These are phyloP conservation scores for Leccinum longicurvipes DNA, from an alignment of 768 basidiomycete genomes.

Conservation along the genomic window DNA sequence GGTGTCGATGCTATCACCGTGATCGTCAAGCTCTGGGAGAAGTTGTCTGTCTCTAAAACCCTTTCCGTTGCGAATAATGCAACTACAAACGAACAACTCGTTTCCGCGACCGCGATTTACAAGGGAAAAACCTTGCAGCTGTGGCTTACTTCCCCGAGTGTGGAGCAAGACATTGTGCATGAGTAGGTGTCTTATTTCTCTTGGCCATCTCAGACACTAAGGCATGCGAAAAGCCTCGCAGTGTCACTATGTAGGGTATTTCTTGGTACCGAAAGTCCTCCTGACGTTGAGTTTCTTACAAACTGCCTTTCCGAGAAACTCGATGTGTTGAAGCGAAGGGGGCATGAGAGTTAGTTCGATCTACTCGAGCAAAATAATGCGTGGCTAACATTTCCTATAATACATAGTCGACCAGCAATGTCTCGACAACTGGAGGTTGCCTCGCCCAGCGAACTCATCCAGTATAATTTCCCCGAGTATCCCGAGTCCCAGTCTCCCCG, in stretches of 20 bases:
- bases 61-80: slow-evolving; percentile 48
- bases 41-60: slow-evolving; percentile 61
- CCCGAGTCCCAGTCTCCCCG: not conserved
- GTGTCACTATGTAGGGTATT: slow-evolving; percentile 73
- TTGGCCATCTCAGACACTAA: not conserved
- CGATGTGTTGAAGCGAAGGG: slow-evolving; percentile 69
- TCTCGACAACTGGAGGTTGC: slow-evolving; percentile 43
- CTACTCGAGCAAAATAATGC: not conserved
- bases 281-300: slow-evolving; percentile 84
- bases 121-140: slow-evolving; percentile 58
- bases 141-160: slow-evolving; percentile 66
- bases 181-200: slow-evolving; percentile 47
- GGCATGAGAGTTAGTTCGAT: slow-evolving; percentile 63
- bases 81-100: slow-evolving; percentile 52
- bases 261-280: slow-evolving; percentile 69
- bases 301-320: slow-evolving; percentile 88
- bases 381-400: slow-evolving; percentile 2
- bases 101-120: slow-evolving; percentile 61
- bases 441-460: slow-evolving; percentile 36
- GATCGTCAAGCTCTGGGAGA: slow-evolving; percentile 60
- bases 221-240: slow-evolving; percentile 55
- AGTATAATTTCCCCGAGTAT: not conserved
- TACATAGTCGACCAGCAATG: slow-evolving; percentile 55
- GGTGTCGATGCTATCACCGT: slow-evolving; percentile 50
- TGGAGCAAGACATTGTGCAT: slow-evolving; percentile 72